Base-by-base conservation (phyloP, 164 flowering plant genomes). In the Nelumbo lutea region DNA sequence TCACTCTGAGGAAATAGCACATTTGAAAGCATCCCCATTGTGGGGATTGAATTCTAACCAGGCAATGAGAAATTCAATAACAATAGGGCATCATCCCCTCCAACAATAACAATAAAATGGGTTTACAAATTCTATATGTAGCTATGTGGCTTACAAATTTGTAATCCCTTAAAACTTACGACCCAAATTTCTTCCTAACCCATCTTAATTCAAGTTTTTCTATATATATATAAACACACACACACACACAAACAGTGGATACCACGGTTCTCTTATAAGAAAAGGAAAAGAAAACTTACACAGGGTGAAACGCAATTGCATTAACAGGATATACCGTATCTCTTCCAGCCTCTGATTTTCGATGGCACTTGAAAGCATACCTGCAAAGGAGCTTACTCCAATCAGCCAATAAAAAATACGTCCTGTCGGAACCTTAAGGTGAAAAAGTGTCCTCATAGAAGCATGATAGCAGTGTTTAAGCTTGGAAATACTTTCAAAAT, bases 281-380 rank as follows among this genome's bases (percentile, higher is more conserved):
- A 51, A 51, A 51, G 55, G 11, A 51, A 9, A 39, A 47, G 10
- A 39, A 15, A 64, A 77, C 95, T 88, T 79, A 93, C 98, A 96
- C 83, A 4, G 98, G 98, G 72, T 96, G 99, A 81, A 90, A 96
- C 8, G 97, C 96, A 78, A 88, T 90, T 11, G 97, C 86, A 75
- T 92, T 92, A 47, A 92, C 97, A 67, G 97, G 94, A 78, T 89
- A 95, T 51, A 95, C 97, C 61, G 87, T 87, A 77, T 95, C 97
- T 74, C 88, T 83, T 82, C 98, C 98, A 63, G 91, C 96, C 76
- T 93, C 98, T 44, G 97, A 86, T 77, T 91, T 89, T 61, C 98
- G 84, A 71, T 96, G 98, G 76, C 99, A 96, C 79, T 96, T 96
- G 73, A 96, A 96, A 65, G 98, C 99, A 75, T 96, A 96, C 70